Evolutionary conservation across 2,329 filamentous ascomycete species (phyloP).

Genomic region (Dothideomycetidae sp.): DNA sequence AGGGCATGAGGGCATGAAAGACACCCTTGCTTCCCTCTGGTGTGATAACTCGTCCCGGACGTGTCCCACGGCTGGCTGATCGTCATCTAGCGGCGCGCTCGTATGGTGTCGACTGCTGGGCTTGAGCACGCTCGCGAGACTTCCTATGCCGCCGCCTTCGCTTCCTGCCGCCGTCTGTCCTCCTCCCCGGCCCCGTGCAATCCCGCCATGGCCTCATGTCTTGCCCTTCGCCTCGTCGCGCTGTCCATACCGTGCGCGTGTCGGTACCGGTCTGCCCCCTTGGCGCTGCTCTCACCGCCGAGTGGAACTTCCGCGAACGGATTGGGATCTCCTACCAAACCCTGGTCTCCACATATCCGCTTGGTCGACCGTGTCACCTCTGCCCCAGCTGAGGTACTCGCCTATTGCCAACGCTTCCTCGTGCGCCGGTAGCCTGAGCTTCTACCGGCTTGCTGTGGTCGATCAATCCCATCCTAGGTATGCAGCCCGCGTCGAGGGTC

Average conservation of each 20-base stretch:
- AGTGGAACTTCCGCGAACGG: neutral
- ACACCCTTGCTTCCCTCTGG: too few species aligned
- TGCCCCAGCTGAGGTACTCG: neutral
- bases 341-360: neutral
- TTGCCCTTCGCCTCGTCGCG: neutral
- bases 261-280: too few species aligned
- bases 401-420: neutral
- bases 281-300: neutral
- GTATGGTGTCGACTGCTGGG: neutral
- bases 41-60: too few species aligned
- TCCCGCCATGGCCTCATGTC: neutral
- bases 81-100: neutral
- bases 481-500: neutral
- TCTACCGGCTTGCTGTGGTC: neutral
- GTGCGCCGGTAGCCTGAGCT: neutral
- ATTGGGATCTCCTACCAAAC: neutral
- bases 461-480: neutral
- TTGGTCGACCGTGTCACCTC: neutral
- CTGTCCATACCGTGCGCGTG: too few species aligned
- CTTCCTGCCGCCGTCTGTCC: too few species aligned
- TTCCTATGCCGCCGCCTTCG: too few species aligned
- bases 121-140: too few species aligned
- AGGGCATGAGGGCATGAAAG: too few species aligned
- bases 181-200: neutral
- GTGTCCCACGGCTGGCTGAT: neutral